Conservation (phyloP, 129 eudicot genomes). For the Artemisia annua region DNA sequence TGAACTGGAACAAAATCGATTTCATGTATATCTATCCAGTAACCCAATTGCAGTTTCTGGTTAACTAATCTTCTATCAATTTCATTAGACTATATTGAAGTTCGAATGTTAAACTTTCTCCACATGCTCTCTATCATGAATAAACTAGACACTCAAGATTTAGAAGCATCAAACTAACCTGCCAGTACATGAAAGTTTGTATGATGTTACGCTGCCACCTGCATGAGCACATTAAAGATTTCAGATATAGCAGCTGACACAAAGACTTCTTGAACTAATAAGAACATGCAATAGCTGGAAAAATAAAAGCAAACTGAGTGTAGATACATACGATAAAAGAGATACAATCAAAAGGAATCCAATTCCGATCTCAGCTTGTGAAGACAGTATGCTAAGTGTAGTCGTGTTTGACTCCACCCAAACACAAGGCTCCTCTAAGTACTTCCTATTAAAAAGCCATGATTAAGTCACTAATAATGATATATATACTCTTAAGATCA, state of each 20-base stretch:
- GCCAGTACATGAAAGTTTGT: conserved; percentile 93
- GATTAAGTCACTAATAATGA: conserved; percentile 25
- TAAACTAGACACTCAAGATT: neutral
- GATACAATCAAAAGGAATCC: conserved; percentile 84
- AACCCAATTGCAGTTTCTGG: too few species aligned
- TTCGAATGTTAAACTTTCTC: neutral
- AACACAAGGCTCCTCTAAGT: conserved; percentile 89
- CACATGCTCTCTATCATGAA: neutral
- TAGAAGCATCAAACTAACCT: conserved; percentile 47
- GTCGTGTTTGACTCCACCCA: conserved; percentile 91
- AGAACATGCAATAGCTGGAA: neutral
- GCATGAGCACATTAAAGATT: neutral
- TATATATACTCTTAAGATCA: neutral
- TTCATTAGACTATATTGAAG: neutral
- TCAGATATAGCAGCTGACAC: neutral
- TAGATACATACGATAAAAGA: conserved; percentile 74
- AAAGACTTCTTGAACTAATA: too few species aligned
- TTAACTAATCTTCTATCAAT: neutral
- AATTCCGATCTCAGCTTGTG: conserved; percentile 90
- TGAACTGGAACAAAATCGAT: too few species aligned
- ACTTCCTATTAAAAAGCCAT: conserved; percentile 55
- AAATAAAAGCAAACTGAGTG: neutral
- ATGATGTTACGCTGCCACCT: conserved; percentile 92
- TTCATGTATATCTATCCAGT: too few species aligned
- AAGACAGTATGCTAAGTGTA: conserved; percentile 77